Conservation (phyloP, 371 early-diverging fungal genomes). For the Saksenaea oblongispora region DNA sequence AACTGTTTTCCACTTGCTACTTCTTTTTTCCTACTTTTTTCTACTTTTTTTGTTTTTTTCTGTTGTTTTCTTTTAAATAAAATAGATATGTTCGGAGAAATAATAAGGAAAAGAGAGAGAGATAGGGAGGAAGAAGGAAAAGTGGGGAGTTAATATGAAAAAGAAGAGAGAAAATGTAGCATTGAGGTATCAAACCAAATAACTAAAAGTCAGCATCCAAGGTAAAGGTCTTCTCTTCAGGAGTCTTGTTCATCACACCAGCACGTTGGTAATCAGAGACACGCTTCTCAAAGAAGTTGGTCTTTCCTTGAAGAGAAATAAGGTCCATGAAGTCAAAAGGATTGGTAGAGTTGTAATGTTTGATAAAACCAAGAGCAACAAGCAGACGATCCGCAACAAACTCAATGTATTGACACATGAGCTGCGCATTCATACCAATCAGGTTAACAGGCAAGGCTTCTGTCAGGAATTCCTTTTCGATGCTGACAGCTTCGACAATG, state of each 20-base stretch:
- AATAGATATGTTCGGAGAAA: not conserved
- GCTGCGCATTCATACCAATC: slow-evolving; percentile 98
- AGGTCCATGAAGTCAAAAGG: slow-evolving; percentile 99
- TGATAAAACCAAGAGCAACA: slow-evolving; percentile 89
- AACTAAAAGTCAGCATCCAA: slow-evolving; percentile 83
- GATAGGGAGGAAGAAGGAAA: not conserved
- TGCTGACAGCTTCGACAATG: slow-evolving; percentile 92
- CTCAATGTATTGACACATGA: slow-evolving; percentile 99
- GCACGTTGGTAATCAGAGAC: slow-evolving; percentile 99
- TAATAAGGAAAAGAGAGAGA: not conserved
- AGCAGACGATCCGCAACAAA: slow-evolving; percentile 99
- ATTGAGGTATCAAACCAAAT: slow-evolving; percentile 3
- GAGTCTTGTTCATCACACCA: slow-evolving; percentile 85
- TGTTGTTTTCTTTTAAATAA: too few species aligned
- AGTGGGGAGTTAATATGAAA: not conserved
- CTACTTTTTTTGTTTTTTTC: not conserved
- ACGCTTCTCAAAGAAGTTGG: slow-evolving; percentile 99
- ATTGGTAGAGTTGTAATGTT: slow-evolving; percentile 90
- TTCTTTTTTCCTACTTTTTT: not conserved
- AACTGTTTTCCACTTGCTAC: not conserved
- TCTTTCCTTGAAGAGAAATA: slow-evolving; percentile 99
- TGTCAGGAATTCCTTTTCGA: slow-evolving; percentile 97
- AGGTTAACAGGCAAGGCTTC: slow-evolving; percentile 95
- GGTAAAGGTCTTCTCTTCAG: slow-evolving; percentile 75
- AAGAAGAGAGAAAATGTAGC: not conserved